Evolutionary conservation across 2,329 filamentous ascomycete genomes (phyloP).

Genomic region (Hypoxylon sp.): DNA sequence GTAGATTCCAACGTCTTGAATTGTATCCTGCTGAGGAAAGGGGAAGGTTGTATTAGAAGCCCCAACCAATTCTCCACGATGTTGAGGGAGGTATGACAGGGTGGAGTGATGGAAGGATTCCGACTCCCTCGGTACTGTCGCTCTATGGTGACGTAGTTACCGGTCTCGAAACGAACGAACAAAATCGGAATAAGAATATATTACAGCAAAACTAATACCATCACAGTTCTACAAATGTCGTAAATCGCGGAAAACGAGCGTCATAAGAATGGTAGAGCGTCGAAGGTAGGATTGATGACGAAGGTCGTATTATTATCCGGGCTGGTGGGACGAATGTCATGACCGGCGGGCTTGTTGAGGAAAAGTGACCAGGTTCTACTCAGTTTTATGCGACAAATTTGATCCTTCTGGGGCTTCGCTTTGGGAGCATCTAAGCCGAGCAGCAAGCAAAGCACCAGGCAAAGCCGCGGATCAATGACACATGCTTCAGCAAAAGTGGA

Average conservation of each 20-base stretch:
- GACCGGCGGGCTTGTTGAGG: conserved; percentile 32
- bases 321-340: conserved; percentile 33
- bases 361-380: conserved; percentile 17
- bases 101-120: conserved; percentile 29
- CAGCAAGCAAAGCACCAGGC: conserved; percentile 19
- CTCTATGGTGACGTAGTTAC: conserved; percentile 39
- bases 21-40: not conserved
- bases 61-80: conserved; percentile 4
- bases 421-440: too few relatives aligned
- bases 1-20: conserved; percentile 12
- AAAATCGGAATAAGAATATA: conserved; percentile 17
- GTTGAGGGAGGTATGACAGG: conserved; percentile 9
- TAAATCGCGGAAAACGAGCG: conserved; percentile 27
- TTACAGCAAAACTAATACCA: conserved; percentile 13
- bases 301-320: conserved; percentile 32
- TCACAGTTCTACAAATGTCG: conserved; percentile 12
- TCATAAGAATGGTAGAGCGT: conserved; percentile 7
- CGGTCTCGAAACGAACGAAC: conserved; percentile 26
- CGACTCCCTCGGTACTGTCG: conserved; percentile 23
- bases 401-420: conserved; percentile 3
- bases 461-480: conserved; percentile 38
- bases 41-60: not conserved
- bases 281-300: conserved; percentile 38
- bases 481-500: conserved; percentile 35
- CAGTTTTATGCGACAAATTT: conserved; percentile 32